Evolutionary conservation across 2,329 filamentous ascomycete species (phyloP), one percentile per base, ranked within the genome.

Genomic region (Trematosphaeria pertusa): DNA sequence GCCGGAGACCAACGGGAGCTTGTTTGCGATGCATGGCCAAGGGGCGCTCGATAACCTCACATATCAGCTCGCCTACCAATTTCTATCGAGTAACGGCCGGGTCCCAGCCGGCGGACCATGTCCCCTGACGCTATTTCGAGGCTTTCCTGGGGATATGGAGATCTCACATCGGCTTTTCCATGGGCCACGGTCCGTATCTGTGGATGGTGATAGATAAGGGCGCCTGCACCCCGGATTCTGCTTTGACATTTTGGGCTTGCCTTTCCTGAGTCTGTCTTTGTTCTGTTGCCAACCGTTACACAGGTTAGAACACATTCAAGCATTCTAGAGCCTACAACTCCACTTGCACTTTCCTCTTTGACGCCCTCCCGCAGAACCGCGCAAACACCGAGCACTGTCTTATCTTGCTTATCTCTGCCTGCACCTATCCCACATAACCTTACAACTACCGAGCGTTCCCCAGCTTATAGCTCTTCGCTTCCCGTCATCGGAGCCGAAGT

Each of bases 361-460:
- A 48, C 45, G 33, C 34, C 20, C 37, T n/a, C 37, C 35, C 43
- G n/a, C n/a, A n/a, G n/a, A n/a, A n/a, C 20, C 31, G 47, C 37
- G 41, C 48, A 52, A 40, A 61, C 40, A 21, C 37, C 43, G 55
- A 51, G 46, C 43, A 30, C 46, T n/a, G 26, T 41, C 63, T 69
- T 67, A 65, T 70, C 67, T 64, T 58, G 53, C 65, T 68, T 69
- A 69, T 70, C 66, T 62, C 38, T 55, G 46, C 51, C 50, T 48
- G 42, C 54, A 43, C 56, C 49, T 43, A 47, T 20, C 37, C 49
- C 48, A 39, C 48, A 47, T 44, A 30, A 30, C 43, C 22, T 36
- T 11, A 43, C 32, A 30, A 54, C 50, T 53, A 53, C 59, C 58
- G 55, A 65, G 37, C 42, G 44, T 47, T 45, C 49, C 43, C 53